Evolutionary conservation across 2,329 filamentous ascomycete species (phyloP), one percentile per base, ranked within the genome.

Genomic region (Graphilbum sp.): DNA sequence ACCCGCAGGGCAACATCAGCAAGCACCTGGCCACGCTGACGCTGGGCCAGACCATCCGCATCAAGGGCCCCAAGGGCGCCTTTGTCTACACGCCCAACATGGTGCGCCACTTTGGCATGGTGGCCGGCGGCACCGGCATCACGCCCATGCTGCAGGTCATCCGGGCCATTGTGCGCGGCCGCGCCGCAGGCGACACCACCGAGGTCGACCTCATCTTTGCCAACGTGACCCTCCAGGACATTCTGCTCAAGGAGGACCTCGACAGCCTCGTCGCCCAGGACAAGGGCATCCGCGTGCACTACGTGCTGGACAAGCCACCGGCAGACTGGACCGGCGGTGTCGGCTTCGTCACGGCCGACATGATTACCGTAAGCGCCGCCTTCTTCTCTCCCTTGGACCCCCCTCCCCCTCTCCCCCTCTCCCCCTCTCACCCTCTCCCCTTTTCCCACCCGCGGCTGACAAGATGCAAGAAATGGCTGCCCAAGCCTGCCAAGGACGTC

Each of bases 51-150:
- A 79, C 72, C 44, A 90, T 98, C 69, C 84, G 84, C 57, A 79
- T 96, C 51, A 78, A 75, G 51, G 90, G 90, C 10, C 90, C 90
- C 60, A 96, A 96, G 72, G 90, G 90, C 50, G 88, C 88, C 50
- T 95, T 98, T 70, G 83, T 93, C 45, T 98, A 98, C 66, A 84
- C 79, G 16, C 86, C 88, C 50, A 95, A 95, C 69, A 88, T 98
- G 82, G 84, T 88, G 50, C 79, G 83, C 47, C 83, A 83, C 61
- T 93, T 98, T 49, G 90, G 87, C 55, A 98, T 98, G 90, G 84
- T 98, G 55, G 86, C 90, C 46, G 90, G 90, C 49, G 90, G 90
- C 47, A 96, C 90, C 25, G 90, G 90, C 50, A 96, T 98, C 59
- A 96, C 90, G 10, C 90, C 90, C 43, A 98, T 98, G 90, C 72